Evolutionary conservation across 1,284 basidiomycete genomes (phyloP).

Genomic region (Hortiboletus rubellus): DNA sequence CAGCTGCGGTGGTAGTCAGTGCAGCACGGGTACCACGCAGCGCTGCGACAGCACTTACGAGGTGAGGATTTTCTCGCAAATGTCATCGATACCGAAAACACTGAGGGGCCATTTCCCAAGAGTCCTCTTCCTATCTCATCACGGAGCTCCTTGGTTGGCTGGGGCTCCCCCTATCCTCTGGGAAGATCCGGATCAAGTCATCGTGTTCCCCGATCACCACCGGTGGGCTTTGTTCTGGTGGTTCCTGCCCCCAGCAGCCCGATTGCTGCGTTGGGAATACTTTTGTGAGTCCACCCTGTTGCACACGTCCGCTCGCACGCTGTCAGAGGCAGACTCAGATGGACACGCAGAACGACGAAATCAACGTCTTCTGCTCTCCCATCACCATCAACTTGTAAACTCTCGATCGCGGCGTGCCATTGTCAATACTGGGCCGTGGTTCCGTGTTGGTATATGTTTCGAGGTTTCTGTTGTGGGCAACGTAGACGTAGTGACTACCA

Average conservation of each 20-base stretch:
- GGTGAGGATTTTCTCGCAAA: not conserved
- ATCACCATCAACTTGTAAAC: conserved; percentile 9
- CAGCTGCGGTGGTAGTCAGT: conserved; percentile 3
- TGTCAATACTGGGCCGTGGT: not conserved
- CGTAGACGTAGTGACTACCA: no score
- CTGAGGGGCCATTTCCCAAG: not conserved
- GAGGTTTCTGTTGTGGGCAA: not conserved
- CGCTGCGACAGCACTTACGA: conserved; percentile 14
- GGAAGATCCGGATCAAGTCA: conserved; percentile 5
- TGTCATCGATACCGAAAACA: not conserved
- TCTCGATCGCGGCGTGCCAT: not conserved
- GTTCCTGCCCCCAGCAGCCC: conserved; percentile 15
- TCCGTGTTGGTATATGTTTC: not conserved
- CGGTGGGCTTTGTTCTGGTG: not conserved
- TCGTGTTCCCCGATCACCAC: conserved; percentile 13
- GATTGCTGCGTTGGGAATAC: conserved; percentile 19
- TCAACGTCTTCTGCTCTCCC: conserved; percentile 14
- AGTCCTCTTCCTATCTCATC: not conserved
- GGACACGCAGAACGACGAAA: conserved; percentile 3
- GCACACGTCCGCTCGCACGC: no score
- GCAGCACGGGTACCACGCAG: conserved; percentile 15
- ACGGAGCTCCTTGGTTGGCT: not conserved
- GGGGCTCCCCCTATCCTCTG: not conserved
- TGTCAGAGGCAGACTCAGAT: not conserved
- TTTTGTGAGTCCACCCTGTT: conserved; percentile 12